phyloP scores from a whole-genome alignment of 202 grass and related monocot species.

The Alloteropsis angusta region DNA sequence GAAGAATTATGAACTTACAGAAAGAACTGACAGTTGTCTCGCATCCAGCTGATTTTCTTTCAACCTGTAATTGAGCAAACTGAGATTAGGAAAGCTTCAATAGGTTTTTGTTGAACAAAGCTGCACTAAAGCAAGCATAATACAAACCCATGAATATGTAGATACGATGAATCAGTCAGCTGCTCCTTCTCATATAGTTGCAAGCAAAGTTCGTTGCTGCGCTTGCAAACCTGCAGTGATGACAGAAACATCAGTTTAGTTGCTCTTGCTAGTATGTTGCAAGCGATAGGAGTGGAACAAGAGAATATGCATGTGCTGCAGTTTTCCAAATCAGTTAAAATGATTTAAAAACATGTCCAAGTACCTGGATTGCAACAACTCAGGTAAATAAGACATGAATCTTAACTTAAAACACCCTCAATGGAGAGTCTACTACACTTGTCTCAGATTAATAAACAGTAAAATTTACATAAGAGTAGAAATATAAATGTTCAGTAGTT shows the following conservation, averaged over 20 bases:
- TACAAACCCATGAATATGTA: slow-evolving; percentile 86
- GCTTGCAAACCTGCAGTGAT: slow-evolving; percentile 60
- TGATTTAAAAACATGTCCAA: neutral
- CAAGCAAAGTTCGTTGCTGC: slow-evolving; percentile 72
- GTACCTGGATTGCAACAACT: neutral
- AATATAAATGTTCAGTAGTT: neutral
- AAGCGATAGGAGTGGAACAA: slow-evolving; percentile 19
- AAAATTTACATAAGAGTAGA: neutral
- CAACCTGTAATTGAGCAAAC: slow-evolving; percentile 42
- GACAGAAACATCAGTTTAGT: neutral
- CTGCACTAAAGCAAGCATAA: slow-evolving; percentile 4
- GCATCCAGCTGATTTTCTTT: slow-evolving; percentile 59
- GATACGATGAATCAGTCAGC: slow-evolving; percentile 80
- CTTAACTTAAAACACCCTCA: neutral
- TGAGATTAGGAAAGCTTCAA: neutral
- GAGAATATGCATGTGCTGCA: slow-evolving; percentile 5
- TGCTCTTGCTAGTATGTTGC: neutral
- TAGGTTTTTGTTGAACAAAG: slow-evolving; percentile 1
- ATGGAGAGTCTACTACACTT: neutral
- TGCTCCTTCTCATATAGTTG: slow-evolving; percentile 94
- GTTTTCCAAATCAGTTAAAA: neutral
- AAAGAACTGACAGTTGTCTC: slow-evolving; percentile 56
- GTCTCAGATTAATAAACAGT: neutral
- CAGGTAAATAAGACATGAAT: neutral
- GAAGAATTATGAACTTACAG: slow-evolving; percentile 49